Conservation (phyloP, 2,329 filamentous ascomycete species). For the Dryadomyces quercus-mongolicae region DNA sequence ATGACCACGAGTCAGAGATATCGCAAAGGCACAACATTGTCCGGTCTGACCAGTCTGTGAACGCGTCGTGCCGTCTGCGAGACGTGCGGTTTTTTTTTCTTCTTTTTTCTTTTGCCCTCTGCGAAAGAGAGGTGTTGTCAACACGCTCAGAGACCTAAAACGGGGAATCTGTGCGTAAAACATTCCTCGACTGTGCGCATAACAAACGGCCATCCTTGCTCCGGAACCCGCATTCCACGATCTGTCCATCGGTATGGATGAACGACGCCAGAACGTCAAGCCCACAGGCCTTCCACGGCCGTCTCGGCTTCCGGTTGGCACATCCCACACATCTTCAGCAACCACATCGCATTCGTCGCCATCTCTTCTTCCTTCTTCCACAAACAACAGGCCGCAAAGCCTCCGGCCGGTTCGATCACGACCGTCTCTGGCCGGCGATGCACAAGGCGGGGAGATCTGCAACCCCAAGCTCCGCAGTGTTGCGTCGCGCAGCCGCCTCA, state of each 20-base stretch:
- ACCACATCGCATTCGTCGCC: neutral
- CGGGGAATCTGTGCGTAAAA: neutral
- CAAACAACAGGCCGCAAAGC: neutral
- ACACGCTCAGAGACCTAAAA: neutral
- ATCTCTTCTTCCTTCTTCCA: neutral
- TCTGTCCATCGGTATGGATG: neutral
- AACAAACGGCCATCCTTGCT: neutral
- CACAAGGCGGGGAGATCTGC: conserved; percentile 19
- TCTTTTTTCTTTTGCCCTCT: no score
- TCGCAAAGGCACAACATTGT: no score
- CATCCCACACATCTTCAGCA: neutral
- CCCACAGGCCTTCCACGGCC: conserved; percentile 1
- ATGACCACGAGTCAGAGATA: no score
- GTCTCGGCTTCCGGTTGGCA: neutral
- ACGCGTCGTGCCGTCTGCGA: no score
- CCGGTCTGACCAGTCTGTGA: no score
- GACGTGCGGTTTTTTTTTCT: no score
- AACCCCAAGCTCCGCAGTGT: conserved; percentile 28
- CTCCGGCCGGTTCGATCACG: neutral
- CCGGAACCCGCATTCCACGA: neutral
- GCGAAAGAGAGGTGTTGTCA: neutral
- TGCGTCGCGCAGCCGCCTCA: conserved; percentile 27
- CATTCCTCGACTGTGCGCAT: neutral
- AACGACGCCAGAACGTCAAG: neutral
- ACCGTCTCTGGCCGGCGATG: neutral